Evolutionary conservation across 2,329 filamentous ascomycete species (phyloP).

Genomic region (Xylariaceae sp.): DNA sequence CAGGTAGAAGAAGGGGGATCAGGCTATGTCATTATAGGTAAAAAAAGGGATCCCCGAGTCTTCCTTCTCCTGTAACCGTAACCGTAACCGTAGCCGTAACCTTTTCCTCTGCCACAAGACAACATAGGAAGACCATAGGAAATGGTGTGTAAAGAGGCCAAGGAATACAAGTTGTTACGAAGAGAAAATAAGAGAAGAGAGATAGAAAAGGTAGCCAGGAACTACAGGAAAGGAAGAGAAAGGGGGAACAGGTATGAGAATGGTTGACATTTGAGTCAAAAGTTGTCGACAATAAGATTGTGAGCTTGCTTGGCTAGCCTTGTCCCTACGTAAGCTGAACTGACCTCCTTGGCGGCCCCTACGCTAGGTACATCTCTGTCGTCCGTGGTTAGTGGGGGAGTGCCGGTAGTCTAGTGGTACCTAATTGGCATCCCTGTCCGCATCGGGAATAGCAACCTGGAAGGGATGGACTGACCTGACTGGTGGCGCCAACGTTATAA

Average conservation of each 20-base stretch:
- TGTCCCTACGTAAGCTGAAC: neutral
- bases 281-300: constrained; percentile 6
- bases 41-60: constrained; percentile 6
- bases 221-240: constrained; percentile 17
- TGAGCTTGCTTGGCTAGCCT: constrained; percentile 21
- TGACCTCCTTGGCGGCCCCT: neutral
- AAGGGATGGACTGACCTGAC: too few species aligned
- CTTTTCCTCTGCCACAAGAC: constrained; percentile 14
- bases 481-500: too few species aligned
- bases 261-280: constrained; percentile 12
- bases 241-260: neutral
- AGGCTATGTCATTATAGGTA: constrained; percentile 31
- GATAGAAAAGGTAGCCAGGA: constrained; percentile 30
- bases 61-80: neutral
- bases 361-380: too few species aligned
- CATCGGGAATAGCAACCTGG: too few species aligned
- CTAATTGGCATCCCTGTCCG: too few species aligned
- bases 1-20: constrained; percentile 1
- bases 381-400: too few species aligned
- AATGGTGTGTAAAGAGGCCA: neutral
- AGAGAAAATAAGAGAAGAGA: constrained; percentile 25
- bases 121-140: constrained; percentile 17
- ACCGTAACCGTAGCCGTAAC: neutral
- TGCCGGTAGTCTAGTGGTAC: too few species aligned
- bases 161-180: constrained; percentile 11